Evolutionary conservation across 1,284 basidiomycete genomes (phyloP), one percentile per base, ranked within the genome.

Genomic region (Lignosus rhinocerotis): DNA sequence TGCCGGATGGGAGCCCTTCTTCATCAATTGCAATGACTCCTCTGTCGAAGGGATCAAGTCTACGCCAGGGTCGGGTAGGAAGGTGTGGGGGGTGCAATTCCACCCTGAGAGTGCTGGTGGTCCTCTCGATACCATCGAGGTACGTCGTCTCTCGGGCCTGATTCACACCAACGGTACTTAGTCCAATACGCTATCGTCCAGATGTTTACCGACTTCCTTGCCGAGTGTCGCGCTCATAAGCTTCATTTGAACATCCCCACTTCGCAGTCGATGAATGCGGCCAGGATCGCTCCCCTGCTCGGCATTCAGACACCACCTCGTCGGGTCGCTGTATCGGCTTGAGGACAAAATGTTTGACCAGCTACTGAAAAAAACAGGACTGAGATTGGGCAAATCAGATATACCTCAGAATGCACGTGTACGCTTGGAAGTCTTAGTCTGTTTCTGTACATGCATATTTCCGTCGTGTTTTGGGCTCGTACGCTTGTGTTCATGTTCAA

Each of bases 21-120:
- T 97, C 80, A 95, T 97, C 78, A 97, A 97, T 77, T 96, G 93
- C 77, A 97, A 97, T 72, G 92, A 96, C 76, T 96, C 94, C 19
- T 96, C 93, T 1, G 93, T 96, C n/a, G 95, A 97, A 72, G 95
- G 95, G 41, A 96, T 98, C 80, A 96, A 95, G 77, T 94, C 93
- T 10, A 96, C 95, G 1, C 72, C 78, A 0, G 88, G 88, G 21
- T 94, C 92, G 36, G 93, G 93, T 56, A 93, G 89, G 76, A 88
- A 87, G 65, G 83, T 98, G 33, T 97, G 94, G 93, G 96, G 95
- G 65, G 93, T 96, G 17, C 94, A 98, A 72, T 98, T 97, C 86
- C 95, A 97, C 74, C 94, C 94, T 19, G 95, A 97, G 75, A 93
- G 91, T 60, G 90, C 93, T 33, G 94, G 94, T 53, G 94, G 94